Evolutionary conservation across 805 yeast genomes (phyloP).

Genomic region (Teunomyces stri): DNA sequence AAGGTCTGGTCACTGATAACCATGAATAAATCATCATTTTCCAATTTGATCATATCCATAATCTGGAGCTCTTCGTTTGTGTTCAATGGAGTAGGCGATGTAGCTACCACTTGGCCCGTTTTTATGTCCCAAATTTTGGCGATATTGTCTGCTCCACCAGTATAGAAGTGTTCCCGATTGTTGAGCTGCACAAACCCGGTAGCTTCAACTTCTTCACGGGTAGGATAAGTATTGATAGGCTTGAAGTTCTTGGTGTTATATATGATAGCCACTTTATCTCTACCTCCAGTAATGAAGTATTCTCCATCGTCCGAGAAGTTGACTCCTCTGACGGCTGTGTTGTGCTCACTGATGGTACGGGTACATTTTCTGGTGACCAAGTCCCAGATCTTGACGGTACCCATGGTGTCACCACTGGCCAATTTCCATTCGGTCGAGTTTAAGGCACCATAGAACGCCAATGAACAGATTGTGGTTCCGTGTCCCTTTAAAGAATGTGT

Average conservation of each 20-base stretch:
- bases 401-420: slow-evolving; percentile 67
- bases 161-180: slow-evolving; percentile 44
- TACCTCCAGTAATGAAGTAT: slow-evolving; percentile 74
- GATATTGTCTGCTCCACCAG: slow-evolving; percentile 79
- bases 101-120: slow-evolving; percentile 46
- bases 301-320: slow-evolving; percentile 56
- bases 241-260: slow-evolving; percentile 51
- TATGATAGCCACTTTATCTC: slow-evolving; percentile 73
- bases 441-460: slow-evolving; percentile 68
- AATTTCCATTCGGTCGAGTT: slow-evolving; percentile 71
- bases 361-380: slow-evolving; percentile 72
- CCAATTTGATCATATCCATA: slow-evolving; percentile 51
- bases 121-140: slow-evolving; percentile 61
- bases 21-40: slow-evolving; percentile 40
- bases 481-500: slow-evolving; percentile 94
- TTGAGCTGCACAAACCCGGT: slow-evolving; percentile 53
- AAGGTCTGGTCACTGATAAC: slow-evolving; percentile 86
- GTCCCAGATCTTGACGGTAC: slow-evolving; percentile 56
- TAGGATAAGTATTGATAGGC: slow-evolving; percentile 65
- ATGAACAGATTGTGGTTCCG: slow-evolving; percentile 79
- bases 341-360: slow-evolving; percentile 68
- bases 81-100: slow-evolving; percentile 47
- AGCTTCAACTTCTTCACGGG: slow-evolving; percentile 68
- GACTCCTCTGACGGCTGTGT: slow-evolving; percentile 81
- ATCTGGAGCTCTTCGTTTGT: slow-evolving; percentile 74